A percentile compares a stretch with the other conserved stretches of the same genome.
phyloP scores from a whole-genome alignment of 352 stramenopile species.

The Phytopythium helicoides region DNA sequence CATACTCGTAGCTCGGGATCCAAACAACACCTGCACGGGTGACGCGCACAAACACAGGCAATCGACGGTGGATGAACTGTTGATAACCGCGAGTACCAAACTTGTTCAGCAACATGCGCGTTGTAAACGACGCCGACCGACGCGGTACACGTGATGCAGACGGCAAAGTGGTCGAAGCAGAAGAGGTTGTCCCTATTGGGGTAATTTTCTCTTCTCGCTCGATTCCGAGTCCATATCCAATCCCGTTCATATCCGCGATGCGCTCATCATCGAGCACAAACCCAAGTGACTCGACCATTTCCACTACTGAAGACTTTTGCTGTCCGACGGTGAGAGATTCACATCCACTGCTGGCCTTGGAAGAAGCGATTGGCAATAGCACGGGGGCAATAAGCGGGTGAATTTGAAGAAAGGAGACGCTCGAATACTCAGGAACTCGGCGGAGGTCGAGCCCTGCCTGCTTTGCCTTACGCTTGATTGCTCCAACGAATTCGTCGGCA shows the following conservation, averaged over 20 bases:
- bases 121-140: conserved; percentile 31
- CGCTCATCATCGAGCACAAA: conserved; percentile 73
- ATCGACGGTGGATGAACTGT: conserved; percentile 69
- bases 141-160: conserved; percentile 15
- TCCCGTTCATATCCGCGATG: conserved; percentile 58
- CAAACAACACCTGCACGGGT: conserved; percentile 69
- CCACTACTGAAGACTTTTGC: conserved; percentile 23
- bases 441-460: conserved; percentile 64
- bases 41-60: conserved; percentile 67
- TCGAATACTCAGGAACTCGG: conserved; percentile 73
- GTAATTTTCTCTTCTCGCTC: conserved; percentile 26
- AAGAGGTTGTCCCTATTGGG: background rate
- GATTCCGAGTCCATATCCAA: conserved; percentile 67
- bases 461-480: conserved; percentile 60
- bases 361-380: conserved; percentile 37
- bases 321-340: conserved; percentile 8
- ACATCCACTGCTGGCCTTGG: conserved; percentile 12
- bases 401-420: conserved; percentile 68
- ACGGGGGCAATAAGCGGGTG: conserved; percentile 69
- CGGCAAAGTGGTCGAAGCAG: background rate
- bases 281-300: conserved; percentile 39
- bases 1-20: conserved; percentile 77
- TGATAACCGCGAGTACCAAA: conserved; percentile 66
- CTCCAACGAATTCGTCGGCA: conserved; percentile 70
- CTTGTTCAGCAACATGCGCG: conserved; percentile 30